Percentiles rank a stretch among this genome's conserved stretches.
These are phyloP conservation scores for Rutstroemia sydowiana DNA, from an alignment of 2,329 filamentous ascomycete genomes.

Conservation along the genomic window DNA sequence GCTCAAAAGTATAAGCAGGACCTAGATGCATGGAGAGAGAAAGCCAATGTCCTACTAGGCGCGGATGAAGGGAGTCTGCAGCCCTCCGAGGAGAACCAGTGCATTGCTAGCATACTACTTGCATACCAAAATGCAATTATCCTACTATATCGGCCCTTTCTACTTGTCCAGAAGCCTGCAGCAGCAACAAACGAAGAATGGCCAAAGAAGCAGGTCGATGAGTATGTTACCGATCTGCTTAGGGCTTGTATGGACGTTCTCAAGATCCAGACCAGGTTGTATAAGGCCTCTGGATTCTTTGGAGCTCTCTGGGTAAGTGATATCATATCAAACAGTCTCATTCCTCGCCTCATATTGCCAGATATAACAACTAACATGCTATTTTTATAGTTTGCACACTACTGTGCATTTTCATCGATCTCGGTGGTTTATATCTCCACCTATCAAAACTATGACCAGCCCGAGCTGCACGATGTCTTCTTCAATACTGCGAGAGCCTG, in stretches of 20 bases:
- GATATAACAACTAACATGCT: neutral
- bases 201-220: neutral
- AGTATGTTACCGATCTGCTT: neutral
- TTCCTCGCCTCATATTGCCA: neutral
- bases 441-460: neutral
- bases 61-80: neutral
- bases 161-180: neutral
- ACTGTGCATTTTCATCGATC: neutral
- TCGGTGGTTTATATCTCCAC: neutral
- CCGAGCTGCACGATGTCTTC: neutral
- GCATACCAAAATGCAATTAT: neutral
- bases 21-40: neutral
- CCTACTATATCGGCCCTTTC: neutral
- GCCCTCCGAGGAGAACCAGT: neutral
- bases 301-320: neutral
- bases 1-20: neutral
- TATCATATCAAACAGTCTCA: neutral
- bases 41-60: neutral
- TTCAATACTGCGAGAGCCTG: neutral
- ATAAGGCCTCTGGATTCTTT: neutral
- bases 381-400: neutral
- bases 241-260: neutral
- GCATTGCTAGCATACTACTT: neutral
- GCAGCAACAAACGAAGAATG: neutral
- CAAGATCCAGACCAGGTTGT: neutral